phyloP scores from a whole-genome alignment of 208 protist genomes.

The Kentomonas sorsogonicus region DNA sequence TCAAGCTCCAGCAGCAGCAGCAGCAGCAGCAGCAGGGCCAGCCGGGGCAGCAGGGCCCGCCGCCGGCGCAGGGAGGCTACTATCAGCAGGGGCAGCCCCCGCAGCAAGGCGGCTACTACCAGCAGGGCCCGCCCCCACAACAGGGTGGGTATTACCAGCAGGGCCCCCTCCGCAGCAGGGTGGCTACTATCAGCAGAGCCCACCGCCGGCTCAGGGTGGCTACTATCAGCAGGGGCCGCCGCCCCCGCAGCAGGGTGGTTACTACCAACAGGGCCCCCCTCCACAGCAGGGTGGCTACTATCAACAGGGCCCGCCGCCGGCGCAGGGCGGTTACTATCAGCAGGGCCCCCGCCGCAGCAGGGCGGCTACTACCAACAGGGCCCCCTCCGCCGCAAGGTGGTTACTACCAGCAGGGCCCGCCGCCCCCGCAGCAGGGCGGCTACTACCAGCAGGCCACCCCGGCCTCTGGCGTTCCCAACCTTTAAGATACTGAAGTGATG shows the following conservation, averaged over 20 bases:
- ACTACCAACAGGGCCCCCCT: too few species aligned
- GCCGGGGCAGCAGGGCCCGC: neutral
- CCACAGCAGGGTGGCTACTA: too few species aligned
- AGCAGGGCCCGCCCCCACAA: too few species aligned
- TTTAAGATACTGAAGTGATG: neutral
- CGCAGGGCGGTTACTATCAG: neutral
- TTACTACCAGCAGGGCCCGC: neutral
- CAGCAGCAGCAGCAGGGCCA: too few species aligned
- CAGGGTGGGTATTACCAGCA: too few species aligned
- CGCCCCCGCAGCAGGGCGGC: neutral
- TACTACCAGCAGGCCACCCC: neutral
- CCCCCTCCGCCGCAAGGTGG: too few species aligned
- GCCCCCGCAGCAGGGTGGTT: too few species aligned
- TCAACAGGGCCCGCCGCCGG: neutral
- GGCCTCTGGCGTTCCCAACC: too few species aligned
- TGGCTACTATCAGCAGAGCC: too few species aligned
- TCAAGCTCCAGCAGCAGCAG: too few species aligned
- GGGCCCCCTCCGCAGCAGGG: too few species aligned
- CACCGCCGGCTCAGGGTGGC: neutral
- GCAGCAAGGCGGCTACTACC: neutral
- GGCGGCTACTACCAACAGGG: conserved; percentile 12
- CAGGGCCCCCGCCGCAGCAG: conserved; percentile 7
- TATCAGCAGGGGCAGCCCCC: neutral
- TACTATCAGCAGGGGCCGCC: neutral
- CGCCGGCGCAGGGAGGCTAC: neutral